Evolutionary conservation across 73 alveolate genomes (phyloP).

Genomic region (Durusdinium trenchii): DNA sequence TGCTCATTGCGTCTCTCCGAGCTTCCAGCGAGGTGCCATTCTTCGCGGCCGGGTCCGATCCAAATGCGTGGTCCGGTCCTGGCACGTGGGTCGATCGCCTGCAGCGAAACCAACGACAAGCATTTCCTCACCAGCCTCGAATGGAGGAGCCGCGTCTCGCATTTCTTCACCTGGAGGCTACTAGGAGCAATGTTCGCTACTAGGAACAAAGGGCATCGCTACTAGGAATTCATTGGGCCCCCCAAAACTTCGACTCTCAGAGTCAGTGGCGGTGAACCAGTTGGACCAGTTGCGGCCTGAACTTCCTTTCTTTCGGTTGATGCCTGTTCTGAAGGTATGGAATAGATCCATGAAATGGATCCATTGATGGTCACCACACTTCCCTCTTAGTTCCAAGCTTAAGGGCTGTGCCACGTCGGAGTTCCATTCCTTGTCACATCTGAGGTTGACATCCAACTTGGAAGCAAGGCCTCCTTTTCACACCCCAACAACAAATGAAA

Average conservation of each 20-base stretch:
- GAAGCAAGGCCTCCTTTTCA: neutral
- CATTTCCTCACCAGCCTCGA: neutral
- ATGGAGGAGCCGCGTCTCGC: neutral
- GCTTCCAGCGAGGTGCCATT: too few species aligned
- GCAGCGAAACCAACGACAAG: neutral
- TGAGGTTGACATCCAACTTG: neutral
- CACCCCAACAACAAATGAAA: too few species aligned
- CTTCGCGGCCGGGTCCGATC: slow-evolving; percentile 29
- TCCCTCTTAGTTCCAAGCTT: neutral
- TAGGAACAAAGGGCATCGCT: too few species aligned
- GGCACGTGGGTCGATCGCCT: neutral
- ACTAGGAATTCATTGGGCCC: too few species aligned
- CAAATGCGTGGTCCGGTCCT: slow-evolving; percentile 4
- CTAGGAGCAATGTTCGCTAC: neutral
- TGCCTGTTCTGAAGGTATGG: too few species aligned
- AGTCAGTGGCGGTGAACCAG: too few species aligned
- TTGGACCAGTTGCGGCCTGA: too few species aligned
- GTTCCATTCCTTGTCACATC: slow-evolving; percentile 46
- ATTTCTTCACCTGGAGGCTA: neutral
- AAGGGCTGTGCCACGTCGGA: slow-evolving; percentile 60
- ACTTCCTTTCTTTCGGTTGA: too few species aligned
- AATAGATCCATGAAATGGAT: too few species aligned
- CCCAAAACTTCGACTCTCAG: too few species aligned
- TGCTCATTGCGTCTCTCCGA: too few species aligned
- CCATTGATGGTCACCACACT: neutral